Evolutionary conservation across 148 eudicot species (phyloP), one percentile per base, ranked within the genome.

Genomic region (Rhododendron henanense): DNA sequence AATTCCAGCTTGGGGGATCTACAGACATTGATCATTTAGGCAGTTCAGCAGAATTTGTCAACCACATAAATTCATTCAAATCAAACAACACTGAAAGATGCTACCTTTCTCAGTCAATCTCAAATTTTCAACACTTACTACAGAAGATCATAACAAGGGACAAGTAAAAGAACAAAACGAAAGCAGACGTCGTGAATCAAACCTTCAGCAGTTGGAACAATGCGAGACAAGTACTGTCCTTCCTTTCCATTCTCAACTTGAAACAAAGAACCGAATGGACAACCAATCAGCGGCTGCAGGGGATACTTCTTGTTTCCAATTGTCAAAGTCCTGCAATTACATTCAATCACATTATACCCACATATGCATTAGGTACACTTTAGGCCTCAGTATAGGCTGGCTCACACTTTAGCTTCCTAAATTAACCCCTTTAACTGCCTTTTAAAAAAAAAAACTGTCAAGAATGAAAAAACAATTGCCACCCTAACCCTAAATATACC

Each of bases 201-300:
- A 94, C 94, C 95, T 90, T 92, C 94, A 76, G 89, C 76, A 10
- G 87, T 44, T 4, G 89, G 86, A 71, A 92, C 45, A 85, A 91
- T 79, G 15, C 90, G 98, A 78, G 94, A 91, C 76, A 97, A 90
- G 89, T 71, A 92, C 1, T 94, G 91, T 15, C 98, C 95, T 37
- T 93, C 93, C 81, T 88, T 88, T 41, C 95, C 96, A 85, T 85
- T 91, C 86, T 93, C 95, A 1, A 97, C 93, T 82, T 91, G 89
- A 91, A 97, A 97, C 81, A 92, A 81, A 8, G 98, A 93, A 14
- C 99, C 99, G 87, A 95, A 97, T 19, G 94, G 94, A 83, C 94
- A 93, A 79, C 98, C 98, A 88, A 97, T 94, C 88, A 97, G 87
- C 4, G 99, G 94, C 88, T 88, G 91, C 77, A 97, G 90, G 63